Base-by-base conservation (phyloP, 2,329 filamentous ascomycete genomes). In the Chaetomium olivaceum region DNA sequence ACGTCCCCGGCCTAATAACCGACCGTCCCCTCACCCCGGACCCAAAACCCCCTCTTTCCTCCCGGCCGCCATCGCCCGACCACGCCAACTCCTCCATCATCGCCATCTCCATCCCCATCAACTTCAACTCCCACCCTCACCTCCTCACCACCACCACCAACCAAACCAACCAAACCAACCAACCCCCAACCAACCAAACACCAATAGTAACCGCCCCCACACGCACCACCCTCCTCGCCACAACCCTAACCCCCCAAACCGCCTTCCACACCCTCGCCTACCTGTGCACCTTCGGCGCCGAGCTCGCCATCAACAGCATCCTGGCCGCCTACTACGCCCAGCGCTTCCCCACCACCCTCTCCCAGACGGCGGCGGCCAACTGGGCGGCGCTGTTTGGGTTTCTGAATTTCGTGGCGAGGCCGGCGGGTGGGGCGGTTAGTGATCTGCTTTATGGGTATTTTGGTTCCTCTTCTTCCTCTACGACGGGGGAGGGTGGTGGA, bases 351-450 rank as follows among this genome's bases (percentile, higher is more conserved):
- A 62, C 73, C n/a, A 62, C 73, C n/a, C 80, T 88, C 1, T 79
- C 80, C 21, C 83, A 88, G 75, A 87, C 86, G 1, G 76, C 78
- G 16, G 82, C 85, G 0, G 82, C 85, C 68, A 82, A 84, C 75
- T 87, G 88, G 83, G 89, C 89, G 16, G 76, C 90, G 69, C 91
- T 91, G 81, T 92, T 91, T 75, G 90, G 89, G 29, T 87, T 92
- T 62, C 83, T 92, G 70, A 92, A 92, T 79, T 77, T 91, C 61
- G 75, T 88, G 62, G 88, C 86, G 48, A 83, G 90, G 1, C 89
- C 90, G 0, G 76, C 89, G 0, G 89, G 90, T 57, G 90, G 90
- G 58, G 79, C 83, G 23, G 69, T 85, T 25, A 77, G 82, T 9
- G 86, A 88, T 71, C 36, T 80, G 1, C 73, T 86, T 5, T 86